A percentile compares a stretch with the other conserved stretches of the same genome.
These are phyloP conservation scores for Eucalyptus paniculata DNA, from an alignment of 345 rosid genomes.

Conservation along the genomic window DNA sequence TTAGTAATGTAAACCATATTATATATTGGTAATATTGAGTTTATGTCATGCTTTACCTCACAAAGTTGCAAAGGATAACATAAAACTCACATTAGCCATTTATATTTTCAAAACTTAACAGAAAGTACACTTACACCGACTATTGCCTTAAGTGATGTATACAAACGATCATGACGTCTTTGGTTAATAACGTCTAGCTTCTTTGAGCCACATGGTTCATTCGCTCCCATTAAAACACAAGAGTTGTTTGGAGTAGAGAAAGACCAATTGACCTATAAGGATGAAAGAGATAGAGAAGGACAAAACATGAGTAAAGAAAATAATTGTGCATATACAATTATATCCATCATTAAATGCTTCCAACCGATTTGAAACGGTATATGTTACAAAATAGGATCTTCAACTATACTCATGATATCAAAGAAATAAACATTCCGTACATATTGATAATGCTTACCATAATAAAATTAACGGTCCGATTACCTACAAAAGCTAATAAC, in stretches of 20 bases:
- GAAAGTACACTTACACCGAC: background rate
- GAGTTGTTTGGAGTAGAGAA: background rate
- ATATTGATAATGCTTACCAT: background rate
- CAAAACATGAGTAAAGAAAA: background rate
- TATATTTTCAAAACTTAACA: background rate
- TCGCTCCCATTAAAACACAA: background rate
- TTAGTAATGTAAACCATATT: background rate
- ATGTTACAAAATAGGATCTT: background rate
- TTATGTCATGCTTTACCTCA: background rate
- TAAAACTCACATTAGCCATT: background rate
- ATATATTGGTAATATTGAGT: background rate
- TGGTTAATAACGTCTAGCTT: background rate
- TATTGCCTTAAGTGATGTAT: background rate
- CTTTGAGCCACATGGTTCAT: background rate
- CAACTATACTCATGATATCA: background rate
- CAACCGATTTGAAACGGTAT: background rate
- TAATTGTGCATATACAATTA: background rate
- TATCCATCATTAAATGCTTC: background rate
- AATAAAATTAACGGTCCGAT: background rate
- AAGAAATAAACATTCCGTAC: background rate
- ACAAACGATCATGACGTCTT: background rate
- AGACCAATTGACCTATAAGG: background rate
- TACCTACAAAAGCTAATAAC: background rate
- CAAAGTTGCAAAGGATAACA: background rate
- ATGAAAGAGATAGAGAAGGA: background rate